Percentiles rank a stretch among this genome's conserved stretches.
Conservation (phyloP, 2,329 filamentous ascomycete genomes). For the Zalaria sp. region DNA sequence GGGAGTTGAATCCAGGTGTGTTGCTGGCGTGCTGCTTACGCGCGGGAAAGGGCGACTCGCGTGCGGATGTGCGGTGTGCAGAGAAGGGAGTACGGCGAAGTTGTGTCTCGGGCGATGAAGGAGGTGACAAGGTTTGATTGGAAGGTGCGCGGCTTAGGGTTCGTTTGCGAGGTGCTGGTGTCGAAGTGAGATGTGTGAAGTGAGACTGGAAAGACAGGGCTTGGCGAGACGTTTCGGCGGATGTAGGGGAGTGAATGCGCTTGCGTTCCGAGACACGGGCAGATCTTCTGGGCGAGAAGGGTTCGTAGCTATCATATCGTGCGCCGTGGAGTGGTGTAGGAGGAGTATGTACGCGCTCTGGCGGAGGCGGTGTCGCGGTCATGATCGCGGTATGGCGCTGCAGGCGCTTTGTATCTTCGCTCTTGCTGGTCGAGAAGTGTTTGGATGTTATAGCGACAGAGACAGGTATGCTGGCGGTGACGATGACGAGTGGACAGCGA, state of each 20-base stretch:
- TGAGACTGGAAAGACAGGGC: not conserved
- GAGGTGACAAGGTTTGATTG: constrained; percentile 30
- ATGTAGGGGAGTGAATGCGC: not conserved
- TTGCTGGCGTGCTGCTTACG: constrained; percentile 1
- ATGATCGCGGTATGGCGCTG: not conserved
- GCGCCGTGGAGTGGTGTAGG: constrained; percentile 52
- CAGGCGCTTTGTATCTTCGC: too few species aligned
- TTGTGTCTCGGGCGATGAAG: constrained; percentile 18
- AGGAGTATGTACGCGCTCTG: constrained; percentile 49
- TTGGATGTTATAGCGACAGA: too few species aligned
- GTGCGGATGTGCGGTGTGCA: constrained; percentile 1
- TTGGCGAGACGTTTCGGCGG: not conserved
- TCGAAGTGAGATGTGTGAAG: not conserved
- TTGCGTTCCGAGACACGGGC: constrained; percentile 34
- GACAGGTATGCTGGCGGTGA: too few species aligned
- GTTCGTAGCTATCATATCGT: constrained; percentile 54
- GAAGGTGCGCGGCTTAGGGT: constrained; percentile 26
- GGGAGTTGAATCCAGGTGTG: not conserved
- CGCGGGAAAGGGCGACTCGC: constrained; percentile 1
- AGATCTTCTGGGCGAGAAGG: constrained; percentile 58
- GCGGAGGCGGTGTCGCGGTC: constrained; percentile 39
- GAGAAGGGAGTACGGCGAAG: not conserved
- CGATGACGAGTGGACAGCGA: too few species aligned
- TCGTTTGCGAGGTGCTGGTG: constrained; percentile 1
- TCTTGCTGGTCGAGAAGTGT: too few species aligned